Evolutionary conservation across 768 basidiomycete genomes (phyloP).

Genomic region (Rhodotorula toruloides): DNA sequence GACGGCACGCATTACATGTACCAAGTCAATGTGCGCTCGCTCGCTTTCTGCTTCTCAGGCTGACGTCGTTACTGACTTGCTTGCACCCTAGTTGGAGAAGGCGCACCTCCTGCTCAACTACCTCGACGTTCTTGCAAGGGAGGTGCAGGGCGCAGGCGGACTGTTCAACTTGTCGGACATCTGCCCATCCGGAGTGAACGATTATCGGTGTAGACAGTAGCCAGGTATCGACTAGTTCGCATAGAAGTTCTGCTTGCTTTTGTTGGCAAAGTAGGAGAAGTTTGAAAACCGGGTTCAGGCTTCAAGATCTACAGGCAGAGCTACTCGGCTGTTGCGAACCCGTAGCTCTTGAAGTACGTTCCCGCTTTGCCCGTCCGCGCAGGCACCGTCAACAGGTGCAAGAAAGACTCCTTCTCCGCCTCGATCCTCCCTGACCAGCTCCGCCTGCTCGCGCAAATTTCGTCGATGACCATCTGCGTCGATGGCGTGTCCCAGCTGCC

Average conservation of each 20-base stretch:
- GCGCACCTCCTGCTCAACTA: constrained; percentile 15
- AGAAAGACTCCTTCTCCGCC: neutral
- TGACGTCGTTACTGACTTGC: neutral
- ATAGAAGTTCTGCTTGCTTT: too few species aligned
- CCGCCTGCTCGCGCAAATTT: neutral
- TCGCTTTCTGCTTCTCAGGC: neutral
- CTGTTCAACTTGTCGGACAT: too few species aligned
- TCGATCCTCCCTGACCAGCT: neutral
- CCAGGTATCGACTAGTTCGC: too few species aligned
- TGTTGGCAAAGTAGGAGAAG: too few species aligned
- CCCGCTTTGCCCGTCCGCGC: neutral
- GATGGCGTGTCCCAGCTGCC: neutral
- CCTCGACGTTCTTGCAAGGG: too few species aligned
- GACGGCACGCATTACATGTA: constrained; percentile 7
- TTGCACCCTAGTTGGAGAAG: constrained; percentile 1
- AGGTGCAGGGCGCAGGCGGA: too few species aligned
- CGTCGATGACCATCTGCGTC: constrained; percentile 2
- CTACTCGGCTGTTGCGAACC: too few species aligned
- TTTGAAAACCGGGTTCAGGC: too few species aligned
- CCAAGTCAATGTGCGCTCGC: neutral
- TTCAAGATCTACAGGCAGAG: too few species aligned
- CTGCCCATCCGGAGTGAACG: too few species aligned
- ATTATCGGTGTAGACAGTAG: too few species aligned
- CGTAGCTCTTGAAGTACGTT: constrained; percentile 3
- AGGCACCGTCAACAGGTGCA: neutral